A percentile compares a stretch with the other conserved stretches of the same genome.
These are phyloP conservation scores for Kalanchoe fedtschenkoi DNA, from an alignment of 164 flowering plant genomes.

Conservation along the genomic window DNA sequence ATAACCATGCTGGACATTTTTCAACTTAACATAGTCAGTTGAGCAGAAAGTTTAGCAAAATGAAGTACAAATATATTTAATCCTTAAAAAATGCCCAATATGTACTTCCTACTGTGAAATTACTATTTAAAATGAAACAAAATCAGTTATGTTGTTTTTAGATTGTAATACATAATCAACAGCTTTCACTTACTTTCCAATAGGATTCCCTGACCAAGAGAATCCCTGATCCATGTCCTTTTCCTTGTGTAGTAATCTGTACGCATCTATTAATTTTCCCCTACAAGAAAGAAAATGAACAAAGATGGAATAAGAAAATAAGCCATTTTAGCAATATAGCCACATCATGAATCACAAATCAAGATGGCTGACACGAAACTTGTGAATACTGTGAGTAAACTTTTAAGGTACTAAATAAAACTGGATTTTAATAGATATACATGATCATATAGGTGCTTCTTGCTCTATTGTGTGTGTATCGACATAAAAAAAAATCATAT, in stretches of 20 bases:
- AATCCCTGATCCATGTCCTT: constrained; percentile 80
- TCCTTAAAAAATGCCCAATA: neutral
- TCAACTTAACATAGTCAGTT: neutral
- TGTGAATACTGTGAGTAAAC: neutral
- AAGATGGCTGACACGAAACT: neutral
- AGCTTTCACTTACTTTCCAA: constrained; percentile 63
- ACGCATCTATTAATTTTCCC: constrained; percentile 88
- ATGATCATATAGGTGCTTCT: no score
- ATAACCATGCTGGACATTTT: neutral
- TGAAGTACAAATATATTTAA: neutral
- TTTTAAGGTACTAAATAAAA: no score
- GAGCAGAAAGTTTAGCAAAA: no score
- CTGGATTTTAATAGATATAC: no score
- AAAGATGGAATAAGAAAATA: neutral
- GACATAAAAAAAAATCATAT: neutral
- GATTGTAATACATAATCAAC: neutral
- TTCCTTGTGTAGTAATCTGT: constrained; percentile 68
- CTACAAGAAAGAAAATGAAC: constrained; percentile 22
- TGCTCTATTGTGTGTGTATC: neutral
- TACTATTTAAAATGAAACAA: neutral
- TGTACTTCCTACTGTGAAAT: neutral
- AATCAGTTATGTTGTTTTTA: neutral
- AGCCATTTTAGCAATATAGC: neutral
- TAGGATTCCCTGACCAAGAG: constrained; percentile 96
- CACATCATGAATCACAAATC: neutral